Conservation (phyloP, 768 basidiomycete species). For the Termitomyces sp. region DNA sequence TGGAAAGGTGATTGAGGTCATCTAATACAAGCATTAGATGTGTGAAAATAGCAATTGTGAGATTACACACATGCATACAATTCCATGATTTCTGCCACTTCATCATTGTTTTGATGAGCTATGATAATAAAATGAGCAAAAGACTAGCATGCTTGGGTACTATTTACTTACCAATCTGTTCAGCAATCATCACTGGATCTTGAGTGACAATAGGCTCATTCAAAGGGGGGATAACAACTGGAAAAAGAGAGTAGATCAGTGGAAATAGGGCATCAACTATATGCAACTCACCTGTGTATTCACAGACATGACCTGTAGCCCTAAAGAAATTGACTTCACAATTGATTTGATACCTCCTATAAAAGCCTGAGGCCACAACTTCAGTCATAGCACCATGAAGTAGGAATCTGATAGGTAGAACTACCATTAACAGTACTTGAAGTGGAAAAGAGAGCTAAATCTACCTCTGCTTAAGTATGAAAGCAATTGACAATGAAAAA, state of each 20-base stretch:
- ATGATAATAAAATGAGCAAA: background rate
- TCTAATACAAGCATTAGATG: background rate
- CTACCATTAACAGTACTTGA: background rate
- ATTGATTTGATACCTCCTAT: background rate
- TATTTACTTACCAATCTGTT: background rate
- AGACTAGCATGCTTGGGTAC: no score
- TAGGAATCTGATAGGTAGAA: background rate
- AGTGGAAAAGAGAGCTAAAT: background rate
- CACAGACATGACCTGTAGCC: background rate
- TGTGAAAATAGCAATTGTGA: no score
- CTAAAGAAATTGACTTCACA: background rate
- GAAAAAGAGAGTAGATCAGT: background rate
- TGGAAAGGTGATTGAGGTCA: background rate
- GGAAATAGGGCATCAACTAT: background rate
- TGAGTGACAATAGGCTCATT: background rate
- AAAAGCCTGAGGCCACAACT: background rate
- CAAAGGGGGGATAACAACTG: background rate
- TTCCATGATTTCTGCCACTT: background rate
- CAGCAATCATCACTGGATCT: background rate
- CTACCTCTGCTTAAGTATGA: background rate
- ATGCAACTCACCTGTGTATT: background rate
- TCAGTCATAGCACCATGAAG: background rate
- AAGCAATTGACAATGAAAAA: no score
- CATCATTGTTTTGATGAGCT: background rate
- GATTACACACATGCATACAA: background rate